Evolutionary conservation across 306 rosid species (phyloP), one percentile per base, ranked within the genome.

Genomic region (Hippophae tibetana): DNA sequence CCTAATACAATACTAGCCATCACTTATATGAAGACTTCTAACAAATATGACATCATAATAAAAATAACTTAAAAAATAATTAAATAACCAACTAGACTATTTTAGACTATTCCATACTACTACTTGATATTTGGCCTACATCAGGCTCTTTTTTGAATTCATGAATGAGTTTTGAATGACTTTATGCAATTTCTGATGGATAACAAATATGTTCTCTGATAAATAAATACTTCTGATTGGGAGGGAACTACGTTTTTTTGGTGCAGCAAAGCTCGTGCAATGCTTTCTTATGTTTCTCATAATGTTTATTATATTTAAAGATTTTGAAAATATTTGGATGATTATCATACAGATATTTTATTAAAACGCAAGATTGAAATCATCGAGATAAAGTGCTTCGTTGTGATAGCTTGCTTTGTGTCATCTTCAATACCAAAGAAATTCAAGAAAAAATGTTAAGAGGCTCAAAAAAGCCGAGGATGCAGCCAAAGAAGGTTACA

Each of bases 301-400:
- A 14, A 10, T 52, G 56, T 7, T 10, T 14, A 14, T 14, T 5
- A 52, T 25, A 18, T 51, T 58, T 53, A n/a, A 54, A 7, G 52
- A 9, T 31, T 55, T 6, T 65, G 58, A 9, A 43, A 54, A 42
- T 25, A 7, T 31, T 11, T 10, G 2, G 6, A 18, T 25, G 7
- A 7, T 54, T 3, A 27, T 54, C 1, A 7, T 44, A 40, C 76
- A 92, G 99, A 92, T 78, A 84, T 88, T 69, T 76, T 85, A 5
- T 93, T 88, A 68, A 85, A 82, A 78, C 76, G 71, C 74, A 92
- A 88, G 85, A 92, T 92, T 54, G 96, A 92, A 60, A 92, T 47
- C 82, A 92, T 26, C 76, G 96, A 56, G 87, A 86, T 13, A 92
- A 75, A 45, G 88, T 88, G 46, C 93, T 92, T 54, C 84, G 26